phyloP scores from a whole-genome alignment of 1,284 basidiomycete genomes.

The Microstroma glucosiphilum region DNA sequence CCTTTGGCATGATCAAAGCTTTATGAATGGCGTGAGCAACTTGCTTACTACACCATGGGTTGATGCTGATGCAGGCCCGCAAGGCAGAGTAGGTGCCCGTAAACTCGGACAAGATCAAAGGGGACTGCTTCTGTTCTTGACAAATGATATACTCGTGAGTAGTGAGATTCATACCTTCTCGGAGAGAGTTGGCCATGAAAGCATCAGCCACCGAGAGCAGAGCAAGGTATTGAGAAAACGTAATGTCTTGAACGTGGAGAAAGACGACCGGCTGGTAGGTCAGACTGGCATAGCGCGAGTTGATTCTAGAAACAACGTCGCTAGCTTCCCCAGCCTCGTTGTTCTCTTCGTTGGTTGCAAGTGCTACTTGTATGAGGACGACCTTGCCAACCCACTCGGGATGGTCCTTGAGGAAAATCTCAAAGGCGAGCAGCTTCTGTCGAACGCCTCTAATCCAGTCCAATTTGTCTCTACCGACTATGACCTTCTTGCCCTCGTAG shows the following conservation, averaged over 20 bases:
- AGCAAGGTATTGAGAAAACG: slow-evolving; percentile 77
- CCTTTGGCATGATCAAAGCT: slow-evolving; percentile 69
- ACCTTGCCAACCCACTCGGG: slow-evolving; percentile 73
- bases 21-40: slow-evolving; percentile 65
- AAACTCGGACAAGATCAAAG: slow-evolving; percentile 68
- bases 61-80: slow-evolving; percentile 73
- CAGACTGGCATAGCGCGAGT: slow-evolving; percentile 70
- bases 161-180: slow-evolving; percentile 79
- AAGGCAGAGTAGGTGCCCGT: slow-evolving; percentile 81
- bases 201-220: slow-evolving; percentile 74
- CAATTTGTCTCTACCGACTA: slow-evolving; percentile 80
- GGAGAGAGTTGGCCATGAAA: slow-evolving; percentile 74
- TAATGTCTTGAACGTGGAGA: slow-evolving; percentile 76
- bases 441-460: slow-evolving; percentile 78
- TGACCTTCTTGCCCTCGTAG: slow-evolving; percentile 73
- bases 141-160: slow-evolving; percentile 75
- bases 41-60: slow-evolving; percentile 56
- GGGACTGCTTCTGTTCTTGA: slow-evolving; percentile 58
- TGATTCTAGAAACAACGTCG: slow-evolving; percentile 72
- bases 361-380: slow-evolving; percentile 76
- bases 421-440: slow-evolving; percentile 76
- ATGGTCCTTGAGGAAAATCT: slow-evolving; percentile 70
- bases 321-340: slow-evolving; percentile 68
- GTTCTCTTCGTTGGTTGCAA: slow-evolving; percentile 72
- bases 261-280: slow-evolving; percentile 80